Evolutionary conservation across 1,284 basidiomycete genomes (phyloP).

Genomic region (Mycena citricolor): DNA sequence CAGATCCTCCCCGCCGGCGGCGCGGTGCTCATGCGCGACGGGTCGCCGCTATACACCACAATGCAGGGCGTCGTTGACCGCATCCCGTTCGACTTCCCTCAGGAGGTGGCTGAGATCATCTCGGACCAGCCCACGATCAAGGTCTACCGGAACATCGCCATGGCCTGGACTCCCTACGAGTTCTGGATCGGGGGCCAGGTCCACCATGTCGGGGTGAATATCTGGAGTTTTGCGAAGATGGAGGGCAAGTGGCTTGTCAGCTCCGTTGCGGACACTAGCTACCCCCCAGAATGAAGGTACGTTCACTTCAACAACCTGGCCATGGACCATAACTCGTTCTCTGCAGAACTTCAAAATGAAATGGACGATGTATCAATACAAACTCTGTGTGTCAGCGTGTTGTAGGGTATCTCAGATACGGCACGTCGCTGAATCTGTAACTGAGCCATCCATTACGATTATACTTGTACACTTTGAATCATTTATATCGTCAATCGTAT

Average conservation of each 20-base stretch:
- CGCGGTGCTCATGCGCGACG: constrained; percentile 16
- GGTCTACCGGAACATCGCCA: constrained; percentile 15
- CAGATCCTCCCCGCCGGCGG: constrained; percentile 15
- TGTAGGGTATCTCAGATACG: too few species aligned
- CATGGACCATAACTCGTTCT: too few species aligned
- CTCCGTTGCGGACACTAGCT: constrained; percentile 15
- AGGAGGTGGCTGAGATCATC: constrained; percentile 12
- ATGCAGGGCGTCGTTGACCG: constrained; percentile 17
- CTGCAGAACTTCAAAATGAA: too few species aligned
- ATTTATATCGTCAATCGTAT: constrained; percentile 10
- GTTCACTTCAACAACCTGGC: too few species aligned
- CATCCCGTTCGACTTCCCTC: constrained; percentile 19
- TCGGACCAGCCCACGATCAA: constrained; percentile 8
- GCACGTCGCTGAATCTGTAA: too few species aligned
- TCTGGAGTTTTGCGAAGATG: constrained; percentile 19
- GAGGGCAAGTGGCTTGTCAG: constrained; percentile 21
- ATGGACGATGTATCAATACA: too few species aligned
- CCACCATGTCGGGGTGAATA: constrained; percentile 16
- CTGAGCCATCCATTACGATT: too few species aligned
- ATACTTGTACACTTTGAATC: too few species aligned
- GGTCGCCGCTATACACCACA: constrained; percentile 11
- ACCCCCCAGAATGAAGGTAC: too few species aligned
- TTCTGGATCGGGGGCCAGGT: constrained; percentile 11
- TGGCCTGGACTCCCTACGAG: constrained; percentile 23
- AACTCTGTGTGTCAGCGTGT: too few species aligned